Evolutionary conservation across 2,329 filamentous ascomycete genomes (phyloP).

Genomic region (Endoconidiophora polonica): DNA sequence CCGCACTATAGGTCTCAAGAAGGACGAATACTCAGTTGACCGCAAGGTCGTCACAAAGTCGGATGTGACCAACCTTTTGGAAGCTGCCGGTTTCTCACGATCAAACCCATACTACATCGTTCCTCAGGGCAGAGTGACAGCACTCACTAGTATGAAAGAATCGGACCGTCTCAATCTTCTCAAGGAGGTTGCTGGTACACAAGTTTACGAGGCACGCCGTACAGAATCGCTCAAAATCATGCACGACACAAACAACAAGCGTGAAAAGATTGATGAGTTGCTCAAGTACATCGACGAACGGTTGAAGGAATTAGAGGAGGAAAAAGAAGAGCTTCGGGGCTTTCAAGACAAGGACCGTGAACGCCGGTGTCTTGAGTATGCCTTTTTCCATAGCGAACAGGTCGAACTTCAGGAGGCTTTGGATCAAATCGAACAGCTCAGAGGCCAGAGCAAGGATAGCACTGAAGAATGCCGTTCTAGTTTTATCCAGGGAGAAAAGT

Average conservation of each 20-base stretch:
- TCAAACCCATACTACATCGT: slow-evolving; percentile 99
- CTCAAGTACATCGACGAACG: slow-evolving; percentile 85
- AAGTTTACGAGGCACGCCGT: slow-evolving; percentile 86
- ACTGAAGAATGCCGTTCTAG: slow-evolving; percentile 65
- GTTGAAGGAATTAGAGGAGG: slow-evolving; percentile 77
- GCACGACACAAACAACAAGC: slow-evolving; percentile 89
- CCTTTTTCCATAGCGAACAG: slow-evolving; percentile 82
- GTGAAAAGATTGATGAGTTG: slow-evolving; percentile 82
- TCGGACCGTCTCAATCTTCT: slow-evolving; percentile 73
- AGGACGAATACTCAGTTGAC: slow-evolving; percentile 96
- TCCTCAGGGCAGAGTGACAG: slow-evolving; percentile 87
- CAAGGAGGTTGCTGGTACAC: slow-evolving; percentile 96
- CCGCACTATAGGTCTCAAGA: slow-evolving; percentile 90
- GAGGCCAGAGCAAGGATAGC: slow-evolving; percentile 68
- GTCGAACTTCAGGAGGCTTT: slow-evolving; percentile 59
- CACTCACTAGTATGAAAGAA: slow-evolving; percentile 97
- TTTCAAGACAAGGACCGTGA: slow-evolving; percentile 94
- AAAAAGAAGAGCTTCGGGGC: slow-evolving; percentile 85
- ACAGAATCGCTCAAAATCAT: slow-evolving; percentile 92
- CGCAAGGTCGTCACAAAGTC: slow-evolving; percentile 89
- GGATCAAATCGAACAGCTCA: slow-evolving; percentile 65
- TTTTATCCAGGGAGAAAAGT: slow-evolving; percentile 63
- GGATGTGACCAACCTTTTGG: slow-evolving; percentile 87
- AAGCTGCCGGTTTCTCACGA: slow-evolving; percentile 89
- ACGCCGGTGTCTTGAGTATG: slow-evolving; percentile 81